Percentiles rank a stretch among this genome's conserved stretches.
Evolutionary conservation across 305 asterid genomes (phyloP).

Genomic region (Stenogyne calaminthoides): DNA sequence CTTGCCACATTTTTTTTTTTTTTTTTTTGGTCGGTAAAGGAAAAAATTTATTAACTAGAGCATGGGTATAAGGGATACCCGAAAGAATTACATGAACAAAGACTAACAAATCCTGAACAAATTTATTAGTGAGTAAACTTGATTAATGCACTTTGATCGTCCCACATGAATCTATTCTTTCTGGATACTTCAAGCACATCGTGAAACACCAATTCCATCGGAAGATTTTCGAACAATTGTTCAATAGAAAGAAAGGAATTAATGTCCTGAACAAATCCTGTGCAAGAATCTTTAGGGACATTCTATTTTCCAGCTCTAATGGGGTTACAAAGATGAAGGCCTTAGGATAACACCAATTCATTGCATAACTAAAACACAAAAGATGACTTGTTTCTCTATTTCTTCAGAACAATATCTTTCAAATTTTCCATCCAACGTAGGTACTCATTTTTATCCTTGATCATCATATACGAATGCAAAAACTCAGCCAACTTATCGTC

Average conservation of each 20-base stretch:
- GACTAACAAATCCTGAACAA: no score
- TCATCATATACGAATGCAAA: constrained; percentile 60
- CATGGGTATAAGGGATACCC: no score
- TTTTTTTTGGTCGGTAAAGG: no score
- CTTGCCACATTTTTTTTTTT: no score
- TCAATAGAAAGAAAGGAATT: constrained; percentile 13
- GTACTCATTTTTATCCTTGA: constrained; percentile 80
- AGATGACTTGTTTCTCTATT: constrained; percentile 32
- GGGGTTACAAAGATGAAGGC: constrained; percentile 15
- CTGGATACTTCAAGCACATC: not conserved
- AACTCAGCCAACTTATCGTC: constrained; percentile 66
- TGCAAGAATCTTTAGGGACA: constrained; percentile 19
- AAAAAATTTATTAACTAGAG: no score
- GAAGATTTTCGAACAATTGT: not conserved
- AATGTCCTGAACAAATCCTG: constrained; percentile 10
- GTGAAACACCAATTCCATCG: not conserved
- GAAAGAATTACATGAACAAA: no score
- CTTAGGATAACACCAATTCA: not conserved
- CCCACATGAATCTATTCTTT: not conserved
- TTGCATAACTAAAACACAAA: not conserved
- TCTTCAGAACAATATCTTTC: constrained; percentile 57
- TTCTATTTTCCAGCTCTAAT: constrained; percentile 18
- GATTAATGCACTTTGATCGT: not conserved
- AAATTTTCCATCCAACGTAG: constrained; percentile 72
- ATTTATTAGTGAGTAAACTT: not conserved